These are phyloP conservation scores for Brassica hybrid DNA, from an alignment of 441 rosid species.

Conservation along the genomic window DNA sequence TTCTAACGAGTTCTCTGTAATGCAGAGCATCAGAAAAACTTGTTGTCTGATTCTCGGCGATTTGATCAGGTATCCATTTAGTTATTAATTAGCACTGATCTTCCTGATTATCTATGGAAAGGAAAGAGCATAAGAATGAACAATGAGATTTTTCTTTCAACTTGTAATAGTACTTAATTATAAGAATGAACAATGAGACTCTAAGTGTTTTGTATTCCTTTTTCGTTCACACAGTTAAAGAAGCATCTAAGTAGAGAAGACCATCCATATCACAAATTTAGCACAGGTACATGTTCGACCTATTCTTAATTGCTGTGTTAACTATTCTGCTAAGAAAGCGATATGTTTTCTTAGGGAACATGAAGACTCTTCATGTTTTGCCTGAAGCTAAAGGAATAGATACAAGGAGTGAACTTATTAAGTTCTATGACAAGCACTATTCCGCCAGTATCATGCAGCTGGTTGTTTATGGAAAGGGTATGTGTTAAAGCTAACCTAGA, in stretches of 20 bases:
- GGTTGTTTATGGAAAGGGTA: slow-evolving; percentile 80
- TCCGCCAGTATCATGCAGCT: slow-evolving; percentile 89
- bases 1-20: slow-evolving; percentile 13
- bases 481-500: slow-evolving; percentile 6
- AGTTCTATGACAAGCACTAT: slow-evolving; percentile 72
- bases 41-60: slow-evolving; percentile 77
- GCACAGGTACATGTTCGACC: slow-evolving; percentile 55
- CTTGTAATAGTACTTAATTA: background rate
- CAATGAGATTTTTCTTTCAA: background rate
- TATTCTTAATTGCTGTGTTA: background rate
- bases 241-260: slow-evolving; percentile 68
- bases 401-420: slow-evolving; percentile 71
- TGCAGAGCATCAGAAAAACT: slow-evolving; percentile 80
- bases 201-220: background rate
- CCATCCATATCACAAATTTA: slow-evolving; percentile 83
- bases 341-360: slow-evolving; percentile 57
- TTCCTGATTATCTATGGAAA: background rate
- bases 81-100: background rate
- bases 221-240: slow-evolving; percentile 54
- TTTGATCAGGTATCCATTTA: slow-evolving; percentile 52
- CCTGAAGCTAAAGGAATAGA: slow-evolving; percentile 76
- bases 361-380: slow-evolving; percentile 74
- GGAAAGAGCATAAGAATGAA: background rate
- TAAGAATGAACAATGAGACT: too few relatives aligned
- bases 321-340: background rate